Evolutionary conservation across 495 filamentous ascomycete genomes (phyloP).

Genomic region (Staphylotrichum tortipilum): DNA sequence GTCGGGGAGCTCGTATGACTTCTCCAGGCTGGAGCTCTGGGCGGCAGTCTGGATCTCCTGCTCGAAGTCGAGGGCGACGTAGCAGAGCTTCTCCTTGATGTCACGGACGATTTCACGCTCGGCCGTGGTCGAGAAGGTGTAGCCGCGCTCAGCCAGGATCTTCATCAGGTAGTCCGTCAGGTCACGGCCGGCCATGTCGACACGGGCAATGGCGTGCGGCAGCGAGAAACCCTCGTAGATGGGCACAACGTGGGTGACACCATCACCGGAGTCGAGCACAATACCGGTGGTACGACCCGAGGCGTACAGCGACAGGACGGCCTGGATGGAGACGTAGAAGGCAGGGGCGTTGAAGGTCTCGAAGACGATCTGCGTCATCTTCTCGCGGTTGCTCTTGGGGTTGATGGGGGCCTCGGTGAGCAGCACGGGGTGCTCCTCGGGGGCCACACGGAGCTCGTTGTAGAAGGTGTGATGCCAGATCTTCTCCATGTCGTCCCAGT

Average conservation of each 20-base stretch:
- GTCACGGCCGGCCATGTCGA: slow-evolving; percentile 99
- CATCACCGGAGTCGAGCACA: slow-evolving; percentile 98
- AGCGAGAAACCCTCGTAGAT: slow-evolving; percentile 99
- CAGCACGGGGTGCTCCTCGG: slow-evolving; percentile 99
- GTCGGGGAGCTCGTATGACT: slow-evolving; percentile 99
- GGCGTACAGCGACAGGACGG: slow-evolving; percentile 96
- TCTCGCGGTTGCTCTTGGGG: slow-evolving; percentile 99
- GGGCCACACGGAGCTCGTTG: slow-evolving; percentile 99
- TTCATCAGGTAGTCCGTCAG: slow-evolving; percentile 99
- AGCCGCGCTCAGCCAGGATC: slow-evolving; percentile 97
- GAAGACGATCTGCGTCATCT: slow-evolving; percentile 99
- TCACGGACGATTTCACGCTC: slow-evolving; percentile 99
- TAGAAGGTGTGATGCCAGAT: slow-evolving; percentile 99
- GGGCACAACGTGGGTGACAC: slow-evolving; percentile 99
- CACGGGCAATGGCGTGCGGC: slow-evolving; percentile 97
- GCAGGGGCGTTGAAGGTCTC: slow-evolving; percentile 99
- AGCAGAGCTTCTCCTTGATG: slow-evolving; percentile 99
- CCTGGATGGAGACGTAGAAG: slow-evolving; percentile 99
- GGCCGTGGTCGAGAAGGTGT: slow-evolving; percentile 98
- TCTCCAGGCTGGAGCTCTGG: slow-evolving; percentile 93
- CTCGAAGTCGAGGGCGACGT: slow-evolving; percentile 98
- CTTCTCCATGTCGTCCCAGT: slow-evolving; percentile 99
- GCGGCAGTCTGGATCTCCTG: slow-evolving; percentile 99
- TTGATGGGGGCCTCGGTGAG: slow-evolving; percentile 99
- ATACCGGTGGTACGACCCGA: slow-evolving; percentile 99